A percentile compares a stretch with the other conserved stretches of the same genome.
phyloP scores from a whole-genome alignment of 202 grass and related monocot genomes.

The Schoenoplectus tabernaemontani region DNA sequence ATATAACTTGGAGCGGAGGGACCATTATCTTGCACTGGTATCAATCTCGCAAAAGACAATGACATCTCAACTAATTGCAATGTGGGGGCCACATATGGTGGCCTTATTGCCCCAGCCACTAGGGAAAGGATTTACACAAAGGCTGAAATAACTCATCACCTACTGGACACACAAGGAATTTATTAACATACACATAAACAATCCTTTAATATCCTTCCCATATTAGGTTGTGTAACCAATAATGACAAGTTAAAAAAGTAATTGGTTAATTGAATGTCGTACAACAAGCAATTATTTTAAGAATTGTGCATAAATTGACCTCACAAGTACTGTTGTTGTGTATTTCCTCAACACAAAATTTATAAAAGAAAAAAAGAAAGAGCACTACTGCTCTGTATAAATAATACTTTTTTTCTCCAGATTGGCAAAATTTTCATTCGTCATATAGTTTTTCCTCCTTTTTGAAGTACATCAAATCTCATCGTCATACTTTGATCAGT shows the following conservation, averaged over 20 bases:
- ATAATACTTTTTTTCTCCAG: background rate
- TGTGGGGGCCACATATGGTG: background rate
- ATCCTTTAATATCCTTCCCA: background rate
- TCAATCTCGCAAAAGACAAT: constrained; percentile 31
- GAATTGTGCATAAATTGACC: background rate
- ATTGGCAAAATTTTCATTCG: background rate
- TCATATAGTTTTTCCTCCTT: background rate
- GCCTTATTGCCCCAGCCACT: background rate
- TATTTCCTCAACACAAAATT: background rate
- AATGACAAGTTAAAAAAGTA: background rate
- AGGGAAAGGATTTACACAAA: background rate
- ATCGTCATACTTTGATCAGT: background rate
- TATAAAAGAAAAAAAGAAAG: too few species aligned
- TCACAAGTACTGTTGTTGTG: background rate
- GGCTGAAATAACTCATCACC: constrained; percentile 3
- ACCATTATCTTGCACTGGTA: constrained; percentile 16
- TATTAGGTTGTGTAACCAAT: background rate
- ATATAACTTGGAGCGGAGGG: background rate
- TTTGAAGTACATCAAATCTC: background rate
- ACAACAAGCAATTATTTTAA: background rate
- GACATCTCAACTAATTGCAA: constrained; percentile 39
- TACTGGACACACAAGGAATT: background rate
- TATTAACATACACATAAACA: background rate
- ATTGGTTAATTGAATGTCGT: background rate
- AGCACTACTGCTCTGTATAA: background rate